These are phyloP conservation scores for Xanthoceras sorbifolium DNA, from an alignment of 345 rosid species.

Conservation along the genomic window DNA sequence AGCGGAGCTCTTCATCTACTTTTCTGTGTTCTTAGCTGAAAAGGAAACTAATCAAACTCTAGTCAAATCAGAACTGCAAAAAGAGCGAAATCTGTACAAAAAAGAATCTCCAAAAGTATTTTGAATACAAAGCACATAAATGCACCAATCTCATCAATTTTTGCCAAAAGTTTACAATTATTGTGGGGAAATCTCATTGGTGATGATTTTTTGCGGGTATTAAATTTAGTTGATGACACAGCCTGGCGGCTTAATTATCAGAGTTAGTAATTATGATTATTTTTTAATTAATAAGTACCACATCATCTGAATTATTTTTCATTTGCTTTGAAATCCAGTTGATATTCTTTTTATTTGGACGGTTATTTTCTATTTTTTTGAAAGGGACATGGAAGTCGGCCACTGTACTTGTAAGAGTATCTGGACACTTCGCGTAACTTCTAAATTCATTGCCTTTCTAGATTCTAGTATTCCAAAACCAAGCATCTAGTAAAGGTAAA, in stretches of 20 bases:
- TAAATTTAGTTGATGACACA: background rate
- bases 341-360: background rate
- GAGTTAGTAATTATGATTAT: background rate
- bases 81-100: background rate
- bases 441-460: background rate
- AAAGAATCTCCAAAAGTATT: slow-evolving; percentile 8
- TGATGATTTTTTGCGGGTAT: no score
- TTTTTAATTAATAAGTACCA: background rate
- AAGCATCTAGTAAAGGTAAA: background rate
- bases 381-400: background rate
- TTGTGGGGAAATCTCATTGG: no score
- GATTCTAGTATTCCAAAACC: slow-evolving; percentile 2
- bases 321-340: background rate
- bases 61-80: background rate
- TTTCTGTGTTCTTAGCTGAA: background rate
- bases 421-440: slow-evolving; percentile 4
- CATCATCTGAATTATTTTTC: background rate
- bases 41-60: background rate
- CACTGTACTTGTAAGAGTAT: background rate
- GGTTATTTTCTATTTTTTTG: background rate
- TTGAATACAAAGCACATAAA: background rate
- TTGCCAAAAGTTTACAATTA: background rate
- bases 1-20: background rate
- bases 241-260: background rate
- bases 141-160: background rate